Conservation (phyloP, 2,329 filamentous ascomycete species). For the Botryotinia globosa region DNA sequence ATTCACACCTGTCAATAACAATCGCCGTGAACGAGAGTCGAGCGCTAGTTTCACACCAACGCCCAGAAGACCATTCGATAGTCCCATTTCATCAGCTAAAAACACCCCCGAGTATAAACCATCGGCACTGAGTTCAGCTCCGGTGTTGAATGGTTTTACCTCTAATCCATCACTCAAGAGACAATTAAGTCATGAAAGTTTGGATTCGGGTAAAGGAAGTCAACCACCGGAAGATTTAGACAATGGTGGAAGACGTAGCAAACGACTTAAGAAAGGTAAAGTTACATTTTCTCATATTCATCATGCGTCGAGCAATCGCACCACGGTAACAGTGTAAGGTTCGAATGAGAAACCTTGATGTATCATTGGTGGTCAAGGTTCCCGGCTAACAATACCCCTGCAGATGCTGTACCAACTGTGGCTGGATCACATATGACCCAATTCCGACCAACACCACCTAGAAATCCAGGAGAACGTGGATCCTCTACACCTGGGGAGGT, state of each 20-base stretch:
- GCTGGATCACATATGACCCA: slow-evolving; percentile 96
- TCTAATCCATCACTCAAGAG: slow-evolving; percentile 66
- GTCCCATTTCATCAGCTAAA: slow-evolving; percentile 60
- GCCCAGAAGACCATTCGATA: slow-evolving; percentile 52
- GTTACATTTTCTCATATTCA: slow-evolving; percentile 18
- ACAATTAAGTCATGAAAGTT: slow-evolving; percentile 61
- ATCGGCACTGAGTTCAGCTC: slow-evolving; percentile 51
- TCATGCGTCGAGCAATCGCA: slow-evolving; percentile 10
- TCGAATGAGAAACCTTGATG: slow-evolving; percentile 20
- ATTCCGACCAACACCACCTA: slow-evolving; percentile 76
- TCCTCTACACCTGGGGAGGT: slow-evolving; percentile 50
- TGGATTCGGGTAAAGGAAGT: slow-evolving; percentile 38
- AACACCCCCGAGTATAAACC: slow-evolving; percentile 63
- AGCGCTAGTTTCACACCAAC: slow-evolving; percentile 54
- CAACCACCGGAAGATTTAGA: slow-evolving; percentile 50
- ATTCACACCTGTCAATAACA: slow-evolving; percentile 53
- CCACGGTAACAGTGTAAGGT: slow-evolving; percentile 14
- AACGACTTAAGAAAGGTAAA: slow-evolving; percentile 84
- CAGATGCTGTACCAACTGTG: slow-evolving; percentile 73
- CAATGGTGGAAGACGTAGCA: slow-evolving; percentile 75
- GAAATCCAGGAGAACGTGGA: slow-evolving; percentile 52
- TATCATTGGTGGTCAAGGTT: slow-evolving; percentile 30
- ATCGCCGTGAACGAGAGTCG: slow-evolving; percentile 50
- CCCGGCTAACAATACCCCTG: slow-evolving; percentile 41
- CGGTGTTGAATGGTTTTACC: slow-evolving; percentile 48